Conservation (phyloP, 2,329 filamentous ascomycete species). For the Ilyonectria destructans region DNA sequence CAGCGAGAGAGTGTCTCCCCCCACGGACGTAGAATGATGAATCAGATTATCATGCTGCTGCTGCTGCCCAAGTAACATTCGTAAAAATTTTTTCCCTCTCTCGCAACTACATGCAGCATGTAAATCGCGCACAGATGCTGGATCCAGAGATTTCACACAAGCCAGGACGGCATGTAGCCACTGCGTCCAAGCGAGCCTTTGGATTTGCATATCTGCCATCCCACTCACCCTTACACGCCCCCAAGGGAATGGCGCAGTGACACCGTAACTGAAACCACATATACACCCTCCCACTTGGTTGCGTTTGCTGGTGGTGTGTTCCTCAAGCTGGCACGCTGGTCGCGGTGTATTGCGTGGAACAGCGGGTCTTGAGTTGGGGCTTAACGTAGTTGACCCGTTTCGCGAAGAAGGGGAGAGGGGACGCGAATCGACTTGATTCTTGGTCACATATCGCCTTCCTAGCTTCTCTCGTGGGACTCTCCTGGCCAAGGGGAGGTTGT, state of each 20-base stretch:
- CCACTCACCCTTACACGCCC: constrained; percentile 7
- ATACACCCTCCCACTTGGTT: not conserved
- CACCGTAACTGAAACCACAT: constrained; percentile 1
- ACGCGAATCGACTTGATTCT: not conserved
- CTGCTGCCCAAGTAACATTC: constrained; percentile 19
- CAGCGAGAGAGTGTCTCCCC: constrained; percentile 10
- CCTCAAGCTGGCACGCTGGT: constrained; percentile 14
- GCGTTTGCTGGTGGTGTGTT: constrained; percentile 4
- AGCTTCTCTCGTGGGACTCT: constrained; percentile 13
- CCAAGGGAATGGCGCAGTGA: constrained; percentile 8
- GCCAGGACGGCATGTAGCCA: constrained; percentile 13
- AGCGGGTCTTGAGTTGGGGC: constrained; percentile 25
- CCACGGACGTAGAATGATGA: constrained; percentile 22
- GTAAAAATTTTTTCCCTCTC: not conserved
- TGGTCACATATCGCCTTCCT: constrained; percentile 27
- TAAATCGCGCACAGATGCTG: constrained; percentile 32
- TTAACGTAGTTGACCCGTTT: constrained; percentile 11
- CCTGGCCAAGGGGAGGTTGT: constrained; percentile 18
- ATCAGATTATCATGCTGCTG: constrained; percentile 23
- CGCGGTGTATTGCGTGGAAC: constrained; percentile 1
- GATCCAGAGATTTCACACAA: constrained; percentile 11
- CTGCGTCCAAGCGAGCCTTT: constrained; percentile 24
- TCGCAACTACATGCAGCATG: constrained; percentile 19
- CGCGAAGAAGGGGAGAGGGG: not conserved
- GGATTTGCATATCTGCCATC: constrained; percentile 11